phyloP scores from a whole-genome alignment of 768 basidiomycete species.

The Collybia sp. region DNA sequence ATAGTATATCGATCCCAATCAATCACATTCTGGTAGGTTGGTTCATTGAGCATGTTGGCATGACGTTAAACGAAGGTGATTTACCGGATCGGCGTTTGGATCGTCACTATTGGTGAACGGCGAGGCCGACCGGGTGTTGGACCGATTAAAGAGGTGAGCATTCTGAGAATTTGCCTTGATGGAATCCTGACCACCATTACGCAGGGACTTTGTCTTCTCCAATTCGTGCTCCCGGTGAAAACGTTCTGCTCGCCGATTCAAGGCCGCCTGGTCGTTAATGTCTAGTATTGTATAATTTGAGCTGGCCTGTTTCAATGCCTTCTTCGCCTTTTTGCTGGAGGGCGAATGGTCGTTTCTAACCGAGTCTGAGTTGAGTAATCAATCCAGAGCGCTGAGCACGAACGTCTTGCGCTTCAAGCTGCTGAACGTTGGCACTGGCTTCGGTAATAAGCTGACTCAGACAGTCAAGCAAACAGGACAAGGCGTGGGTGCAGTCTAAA shows the following conservation, averaged over 20 bases:
- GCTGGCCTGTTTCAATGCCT: slow-evolving; percentile 42
- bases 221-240: slow-evolving; percentile 90
- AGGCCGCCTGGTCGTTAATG: slow-evolving; percentile 61
- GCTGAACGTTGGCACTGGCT: slow-evolving; percentile 47
- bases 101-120: slow-evolving; percentile 52
- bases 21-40: slow-evolving; percentile 76
- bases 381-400: slow-evolving; percentile 12
- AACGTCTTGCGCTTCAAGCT: slow-evolving; percentile 71
- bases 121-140: slow-evolving; percentile 45
- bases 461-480: slow-evolving; percentile 5
- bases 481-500: slow-evolving; percentile 10
- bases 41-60: not conserved
- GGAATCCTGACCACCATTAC: slow-evolving; percentile 27
- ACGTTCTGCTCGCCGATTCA: slow-evolving; percentile 77
- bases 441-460: slow-evolving; percentile 41
- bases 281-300: slow-evolving; percentile 34
- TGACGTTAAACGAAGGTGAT: slow-evolving; percentile 20
- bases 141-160: slow-evolving; percentile 46
- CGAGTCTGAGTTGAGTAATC: slow-evolving; percentile 1
- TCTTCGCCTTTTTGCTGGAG: slow-evolving; percentile 56
- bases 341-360: slow-evolving; percentile 30
- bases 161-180: slow-evolving; percentile 44
- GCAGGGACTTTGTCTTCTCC: slow-evolving; percentile 60
- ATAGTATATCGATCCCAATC: slow-evolving; percentile 97
- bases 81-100: slow-evolving; percentile 68